Conservation (phyloP, 2,329 filamentous ascomycete species). For the Sporothrix pseudoabietina region DNA sequence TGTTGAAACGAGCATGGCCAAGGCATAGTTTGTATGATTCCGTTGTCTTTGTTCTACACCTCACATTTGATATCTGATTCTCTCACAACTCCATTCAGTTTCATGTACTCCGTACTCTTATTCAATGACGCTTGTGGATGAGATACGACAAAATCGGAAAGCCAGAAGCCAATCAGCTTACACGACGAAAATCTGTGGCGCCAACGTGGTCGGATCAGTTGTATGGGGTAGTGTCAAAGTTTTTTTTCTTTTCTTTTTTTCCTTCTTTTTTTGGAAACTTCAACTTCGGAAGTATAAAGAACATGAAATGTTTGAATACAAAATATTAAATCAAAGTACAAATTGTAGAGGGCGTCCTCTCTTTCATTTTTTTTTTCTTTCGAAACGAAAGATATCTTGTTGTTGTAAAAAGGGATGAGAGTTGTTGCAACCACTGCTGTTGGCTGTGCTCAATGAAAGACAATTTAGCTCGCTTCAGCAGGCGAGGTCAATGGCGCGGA, state of each 20-base stretch:
- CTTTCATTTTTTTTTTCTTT: neutral
- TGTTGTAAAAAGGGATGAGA: neutral
- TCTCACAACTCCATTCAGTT: neutral
- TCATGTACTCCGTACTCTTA: neutral
- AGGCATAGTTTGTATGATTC: neutral
- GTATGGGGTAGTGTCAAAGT: neutral
- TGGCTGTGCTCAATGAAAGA: neutral
- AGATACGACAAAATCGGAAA: neutral
- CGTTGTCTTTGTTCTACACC: neutral
- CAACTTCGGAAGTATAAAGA: neutral
- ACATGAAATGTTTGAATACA: neutral
- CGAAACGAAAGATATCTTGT: neutral
- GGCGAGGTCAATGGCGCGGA: neutral
- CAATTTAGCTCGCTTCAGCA: neutral
- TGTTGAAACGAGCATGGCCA: neutral
- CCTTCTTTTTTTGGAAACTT: neutral
- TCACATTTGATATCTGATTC: neutral
- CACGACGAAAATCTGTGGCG: neutral
- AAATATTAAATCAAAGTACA: neutral
- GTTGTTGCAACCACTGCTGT: neutral
- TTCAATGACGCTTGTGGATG: neutral
- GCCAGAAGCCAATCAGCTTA: slow-evolving; percentile 15
- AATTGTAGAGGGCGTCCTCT: neutral
- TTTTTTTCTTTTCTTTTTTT: too few species aligned
- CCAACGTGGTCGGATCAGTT: neutral